Percentiles rank a stretch among this genome's conserved stretches.
These are phyloP conservation scores for Calocybe indica DNA, from an alignment of 768 basidiomycete genomes.

Conservation along the genomic window DNA sequence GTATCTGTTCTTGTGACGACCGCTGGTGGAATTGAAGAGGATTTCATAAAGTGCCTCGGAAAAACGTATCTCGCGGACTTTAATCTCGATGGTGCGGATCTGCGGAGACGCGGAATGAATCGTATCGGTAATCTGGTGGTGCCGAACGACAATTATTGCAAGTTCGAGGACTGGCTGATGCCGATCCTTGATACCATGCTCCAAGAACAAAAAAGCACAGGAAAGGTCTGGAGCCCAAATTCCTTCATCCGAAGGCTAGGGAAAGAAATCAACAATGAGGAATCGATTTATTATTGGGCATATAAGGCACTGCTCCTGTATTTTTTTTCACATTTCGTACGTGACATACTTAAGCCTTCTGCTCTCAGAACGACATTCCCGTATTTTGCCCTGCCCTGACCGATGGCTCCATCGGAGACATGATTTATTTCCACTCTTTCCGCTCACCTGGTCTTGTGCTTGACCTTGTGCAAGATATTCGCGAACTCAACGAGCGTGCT, in stretches of 20 bases:
- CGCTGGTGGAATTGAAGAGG: conserved; percentile 97
- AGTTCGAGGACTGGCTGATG: conserved; percentile 98
- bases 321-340: conserved; percentile 7
- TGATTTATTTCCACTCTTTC: conserved; percentile 99
- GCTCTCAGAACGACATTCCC: conserved; percentile 86
- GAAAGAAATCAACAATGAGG: conserved; percentile 95
- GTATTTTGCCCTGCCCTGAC: conserved; percentile 98
- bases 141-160: conserved; percentile 98
- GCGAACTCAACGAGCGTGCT: conserved; percentile 83
- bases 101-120: conserved; percentile 90
- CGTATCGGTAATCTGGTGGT: conserved; percentile 94
- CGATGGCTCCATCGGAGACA: conserved; percentile 96
- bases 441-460: conserved; percentile 75
- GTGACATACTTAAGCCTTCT: conserved; percentile 2
- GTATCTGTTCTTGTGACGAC: conserved; percentile 91
- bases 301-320: conserved; percentile 66
- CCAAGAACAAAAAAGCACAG: conserved; percentile 70
- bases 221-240: conserved; percentile 87
- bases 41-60: conserved; percentile 98
- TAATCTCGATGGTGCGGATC: conserved; percentile 81
- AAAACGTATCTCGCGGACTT: conserved; percentile 94
- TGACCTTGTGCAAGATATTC: conserved; percentile 94
- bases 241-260: conserved; percentile 89
- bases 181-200: conserved; percentile 92
- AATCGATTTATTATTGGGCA: conserved; percentile 98